These are phyloP conservation scores for Phylloporus sp. DNA, from an alignment of 768 basidiomycete genomes.

Conservation along the genomic window DNA sequence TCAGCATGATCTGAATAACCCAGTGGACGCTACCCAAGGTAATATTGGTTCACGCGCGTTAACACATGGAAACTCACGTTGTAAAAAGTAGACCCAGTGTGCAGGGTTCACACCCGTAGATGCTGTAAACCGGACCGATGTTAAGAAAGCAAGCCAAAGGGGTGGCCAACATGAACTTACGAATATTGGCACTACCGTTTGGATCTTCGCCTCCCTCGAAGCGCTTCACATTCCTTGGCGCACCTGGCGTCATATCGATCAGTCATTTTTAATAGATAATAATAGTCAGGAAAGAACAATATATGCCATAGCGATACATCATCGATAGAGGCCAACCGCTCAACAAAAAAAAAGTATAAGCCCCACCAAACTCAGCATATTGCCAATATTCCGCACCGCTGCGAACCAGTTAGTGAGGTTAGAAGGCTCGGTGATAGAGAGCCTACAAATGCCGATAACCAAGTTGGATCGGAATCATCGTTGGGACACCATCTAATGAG, in stretches of 20 bases:
- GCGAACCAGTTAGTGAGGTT: neutral
- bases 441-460: constrained; percentile 47
- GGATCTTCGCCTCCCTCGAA: constrained; percentile 46
- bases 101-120: constrained; percentile 46
- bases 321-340: neutral
- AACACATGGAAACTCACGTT: constrained; percentile 32
- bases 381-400: constrained; percentile 48
- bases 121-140: constrained; percentile 23
- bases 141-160: neutral
- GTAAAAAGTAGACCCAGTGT: constrained; percentile 45
- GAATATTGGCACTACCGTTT: constrained; percentile 44
- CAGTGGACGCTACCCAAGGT: neutral
- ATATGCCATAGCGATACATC: neutral
- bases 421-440: constrained; percentile 1
- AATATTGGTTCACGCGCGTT: neutral
- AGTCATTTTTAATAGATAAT: constrained; percentile 1
- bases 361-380: constrained; percentile 38
- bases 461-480: constrained; percentile 41
- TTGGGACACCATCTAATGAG: constrained; percentile 46
- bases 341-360: neutral
- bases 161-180: constrained; percentile 26
- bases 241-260: constrained; percentile 11
- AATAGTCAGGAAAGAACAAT: neutral
- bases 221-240: constrained; percentile 36
- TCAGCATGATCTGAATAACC: constrained; percentile 1